Evolutionary conservation across 768 basidiomycete species (phyloP), one percentile per base, ranked within the genome.

Genomic region (Strobilomyces echinocephalus): DNA sequence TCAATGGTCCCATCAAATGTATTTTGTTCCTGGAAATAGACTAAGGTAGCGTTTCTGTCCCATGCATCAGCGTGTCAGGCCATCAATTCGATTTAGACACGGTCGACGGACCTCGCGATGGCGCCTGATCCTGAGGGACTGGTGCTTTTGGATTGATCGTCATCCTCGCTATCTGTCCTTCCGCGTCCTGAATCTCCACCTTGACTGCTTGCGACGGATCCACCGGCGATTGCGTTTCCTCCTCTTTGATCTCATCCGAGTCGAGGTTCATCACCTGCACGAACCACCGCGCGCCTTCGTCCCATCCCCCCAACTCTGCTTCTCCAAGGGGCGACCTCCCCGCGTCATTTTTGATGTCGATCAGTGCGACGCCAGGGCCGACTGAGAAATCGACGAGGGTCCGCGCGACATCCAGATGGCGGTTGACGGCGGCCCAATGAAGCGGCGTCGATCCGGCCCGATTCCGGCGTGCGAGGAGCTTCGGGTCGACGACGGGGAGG

Each of bases 371-470:
- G 1, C 92, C 83, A 1, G 84, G 83, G 0, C 86, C 85, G 20
- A 59, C 62, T 0, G 79, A 72, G 58, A 76, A 78, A 48, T 75
- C 69, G 11, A 91, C 80, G 30, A 92, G 79, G 34, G 73, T 75
- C 65, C 84, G 77, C 1, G 79, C 76, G 44, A 84, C 65, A 8
- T 70, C 65, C 4, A 95, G 79, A 60, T 95, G 94, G 3, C 79
- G 74, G 68, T 97, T 97, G 38, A 93, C 69, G 3, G 88, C 82
- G 0, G 94, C 93, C 94, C 94, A 97, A 64, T 97, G 95, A 7
- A 97, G 71, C 8, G 95, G 79, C 3, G 90, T 95, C 24, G 94
- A 95, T 48, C 83, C 78, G 0, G 88, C 77, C 28, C 67, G 68
- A 64, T 97, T 97, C 54, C 79, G 80, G 1, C 75, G 85, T 65